Evolutionary conservation across 768 basidiomycete genomes (phyloP).

Genomic region (Suillus subalutaceus): DNA sequence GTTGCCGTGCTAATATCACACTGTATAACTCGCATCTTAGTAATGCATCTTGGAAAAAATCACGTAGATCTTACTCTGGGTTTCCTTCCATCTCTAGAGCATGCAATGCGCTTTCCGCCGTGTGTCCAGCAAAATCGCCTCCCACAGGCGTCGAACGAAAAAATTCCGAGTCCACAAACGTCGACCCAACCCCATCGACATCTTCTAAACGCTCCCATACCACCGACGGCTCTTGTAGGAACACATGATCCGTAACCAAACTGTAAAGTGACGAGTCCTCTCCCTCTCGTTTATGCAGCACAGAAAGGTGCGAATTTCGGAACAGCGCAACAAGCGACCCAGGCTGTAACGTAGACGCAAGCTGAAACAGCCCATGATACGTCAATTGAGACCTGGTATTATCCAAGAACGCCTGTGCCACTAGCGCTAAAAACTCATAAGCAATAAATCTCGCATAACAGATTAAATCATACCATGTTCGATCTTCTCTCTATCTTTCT

Average conservation of each 20-base stretch:
- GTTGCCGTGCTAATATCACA: conserved; percentile 67
- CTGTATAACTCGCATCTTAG: conserved; percentile 37
- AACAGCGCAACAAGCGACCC: conserved; percentile 84
- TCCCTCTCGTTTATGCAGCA: conserved; percentile 65
- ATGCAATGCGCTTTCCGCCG: conserved; percentile 60
- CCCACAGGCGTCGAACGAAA: conserved; percentile 66
- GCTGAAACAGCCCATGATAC: conserved; percentile 83
- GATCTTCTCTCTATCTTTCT: conserved; percentile 63
- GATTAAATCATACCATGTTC: conserved; percentile 59
- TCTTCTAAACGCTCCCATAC: conserved; percentile 94
- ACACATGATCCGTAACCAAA: conserved; percentile 85
- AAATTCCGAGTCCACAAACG: conserved; percentile 80
- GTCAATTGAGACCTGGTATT: conserved; percentile 81
- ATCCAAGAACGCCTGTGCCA: conserved; percentile 70
- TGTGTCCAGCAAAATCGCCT: conserved; percentile 79
- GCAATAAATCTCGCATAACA: conserved; percentile 7
- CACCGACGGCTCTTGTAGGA: conserved; percentile 73
- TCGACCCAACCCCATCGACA: conserved; percentile 76
- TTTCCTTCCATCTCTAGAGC: conserved; percentile 52
- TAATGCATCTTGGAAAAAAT: neutral
- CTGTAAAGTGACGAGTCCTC: conserved; percentile 64
- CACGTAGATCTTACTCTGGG: conserved; percentile 57
- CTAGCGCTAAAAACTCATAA: conserved; percentile 50
- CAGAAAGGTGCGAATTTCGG: conserved; percentile 87
- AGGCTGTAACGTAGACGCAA: conserved; percentile 51